Conservation (phyloP, 2,329 filamentous ascomycete species). For the Aureobasidium sp. region DNA sequence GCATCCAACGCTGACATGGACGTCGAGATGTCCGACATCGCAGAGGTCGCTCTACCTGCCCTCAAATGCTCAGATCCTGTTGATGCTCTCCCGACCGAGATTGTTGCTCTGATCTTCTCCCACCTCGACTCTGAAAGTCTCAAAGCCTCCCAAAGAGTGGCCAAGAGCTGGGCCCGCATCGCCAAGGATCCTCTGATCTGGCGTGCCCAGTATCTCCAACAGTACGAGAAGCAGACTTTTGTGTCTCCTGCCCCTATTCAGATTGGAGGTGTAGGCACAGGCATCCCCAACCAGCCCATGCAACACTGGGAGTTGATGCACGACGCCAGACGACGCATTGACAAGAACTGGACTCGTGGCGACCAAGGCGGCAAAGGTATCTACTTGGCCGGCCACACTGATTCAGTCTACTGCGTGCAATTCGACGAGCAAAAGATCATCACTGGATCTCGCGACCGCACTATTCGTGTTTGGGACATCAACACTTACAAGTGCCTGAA, state of each 20-base stretch:
- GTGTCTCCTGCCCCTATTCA: slow-evolving; percentile 38
- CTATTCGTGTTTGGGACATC: slow-evolving; percentile 94
- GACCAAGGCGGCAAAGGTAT: slow-evolving; percentile 67
- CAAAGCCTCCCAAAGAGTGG: slow-evolving; percentile 49
- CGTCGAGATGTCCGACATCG: slow-evolving; percentile 23
- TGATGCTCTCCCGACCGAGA: slow-evolving; percentile 50
- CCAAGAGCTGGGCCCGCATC: slow-evolving; percentile 49
- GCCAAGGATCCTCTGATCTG: slow-evolving; percentile 54
- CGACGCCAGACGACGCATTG: slow-evolving; percentile 65
- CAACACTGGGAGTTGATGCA: slow-evolving; percentile 87
- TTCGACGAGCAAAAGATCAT: slow-evolving; percentile 98
- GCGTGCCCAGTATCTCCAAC: slow-evolving; percentile 53
- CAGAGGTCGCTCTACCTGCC: neutral
- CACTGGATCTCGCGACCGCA: slow-evolving; percentile 90
- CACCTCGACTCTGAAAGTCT: slow-evolving; percentile 54
- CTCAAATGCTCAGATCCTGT: slow-evolving; percentile 41
- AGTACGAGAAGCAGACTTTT: slow-evolving; percentile 43
- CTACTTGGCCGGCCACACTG: slow-evolving; percentile 86
- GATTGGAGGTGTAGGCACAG: slow-evolving; percentile 49
- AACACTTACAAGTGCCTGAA: slow-evolving; percentile 77
- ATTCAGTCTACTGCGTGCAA: slow-evolving; percentile 96
- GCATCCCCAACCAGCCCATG: slow-evolving; percentile 42
- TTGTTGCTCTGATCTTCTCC: slow-evolving; percentile 52
- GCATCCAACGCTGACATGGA: slow-evolving; percentile 29
- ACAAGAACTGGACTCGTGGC: slow-evolving; percentile 64